A percentile compares a stretch with the other conserved stretches of the same genome.
Evolutionary conservation across 305 asterid genomes (phyloP).

Genomic region (Rubia tinctorum): DNA sequence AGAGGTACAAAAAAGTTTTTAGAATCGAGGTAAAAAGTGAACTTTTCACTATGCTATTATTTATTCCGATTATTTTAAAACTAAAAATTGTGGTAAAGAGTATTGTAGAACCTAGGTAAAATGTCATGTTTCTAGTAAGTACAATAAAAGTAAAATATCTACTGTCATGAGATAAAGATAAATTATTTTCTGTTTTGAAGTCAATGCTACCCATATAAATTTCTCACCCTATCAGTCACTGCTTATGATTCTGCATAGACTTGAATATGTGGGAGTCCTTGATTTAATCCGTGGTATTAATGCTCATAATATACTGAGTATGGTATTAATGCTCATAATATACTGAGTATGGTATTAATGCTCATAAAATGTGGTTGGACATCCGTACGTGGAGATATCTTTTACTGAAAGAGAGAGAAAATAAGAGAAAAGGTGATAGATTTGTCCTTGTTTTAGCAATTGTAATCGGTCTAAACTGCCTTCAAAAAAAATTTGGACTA

Average conservation of each 20-base stretch:
- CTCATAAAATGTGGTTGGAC: neutral
- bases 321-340: neutral
- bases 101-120: too few species aligned
- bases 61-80: too few species aligned
- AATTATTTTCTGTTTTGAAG: too few species aligned
- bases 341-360: too few species aligned
- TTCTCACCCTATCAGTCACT: neutral
- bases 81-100: too few species aligned
- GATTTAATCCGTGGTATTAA: neutral
- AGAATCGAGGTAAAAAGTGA: too few species aligned
- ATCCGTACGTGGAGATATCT: neutral
- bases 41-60: too few species aligned
- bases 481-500: neutral
- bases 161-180: too few species aligned
- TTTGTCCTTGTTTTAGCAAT: neutral
- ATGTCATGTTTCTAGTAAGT: too few species aligned
- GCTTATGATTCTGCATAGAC: neutral
- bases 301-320: neutral
- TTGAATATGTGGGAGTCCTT: constrained; percentile 9
- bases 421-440: too few species aligned
- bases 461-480: neutral
- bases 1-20: too few species aligned
- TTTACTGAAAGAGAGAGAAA: neutral
- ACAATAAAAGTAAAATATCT: too few species aligned
- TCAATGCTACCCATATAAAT: neutral